These are phyloP conservation scores for Cutaneotrichosporon cavernicola DNA, from an alignment of 1,284 basidiomycete genomes.

Conservation along the genomic window DNA sequence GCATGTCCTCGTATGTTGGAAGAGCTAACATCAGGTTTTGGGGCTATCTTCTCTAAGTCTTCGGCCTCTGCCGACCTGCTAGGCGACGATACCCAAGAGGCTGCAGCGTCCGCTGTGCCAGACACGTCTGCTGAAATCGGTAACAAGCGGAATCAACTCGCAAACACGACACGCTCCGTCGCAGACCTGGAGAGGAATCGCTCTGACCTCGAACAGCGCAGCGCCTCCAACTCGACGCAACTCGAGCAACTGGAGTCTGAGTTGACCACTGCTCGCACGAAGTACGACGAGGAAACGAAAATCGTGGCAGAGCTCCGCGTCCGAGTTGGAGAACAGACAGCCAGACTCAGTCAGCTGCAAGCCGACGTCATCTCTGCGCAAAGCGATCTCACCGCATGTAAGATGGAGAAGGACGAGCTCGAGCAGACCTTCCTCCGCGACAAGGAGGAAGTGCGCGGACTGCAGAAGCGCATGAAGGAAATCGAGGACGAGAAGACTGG, in stretches of 20 bases:
- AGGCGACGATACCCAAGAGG: constrained; percentile 40
- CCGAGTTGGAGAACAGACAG: constrained; percentile 68
- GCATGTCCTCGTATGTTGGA: background rate
- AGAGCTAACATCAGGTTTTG: background rate
- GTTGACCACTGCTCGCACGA: constrained; percentile 57
- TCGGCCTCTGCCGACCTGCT: constrained; percentile 37
- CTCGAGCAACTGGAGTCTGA: constrained; percentile 53
- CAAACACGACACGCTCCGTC: constrained; percentile 65
- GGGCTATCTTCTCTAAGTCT: background rate
- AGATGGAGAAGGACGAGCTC: constrained; percentile 87
- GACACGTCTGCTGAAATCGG: constrained; percentile 66
- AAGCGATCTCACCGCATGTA: constrained; percentile 83
- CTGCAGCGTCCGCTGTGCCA: constrained; percentile 43
- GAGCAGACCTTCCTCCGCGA: constrained; percentile 84
- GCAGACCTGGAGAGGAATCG: constrained; percentile 44
- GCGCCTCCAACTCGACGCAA: constrained; percentile 64
- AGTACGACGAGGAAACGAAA: constrained; percentile 80
- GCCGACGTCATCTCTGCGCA: constrained; percentile 85
- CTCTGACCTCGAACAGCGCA: constrained; percentile 47
- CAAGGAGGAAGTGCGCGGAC: constrained; percentile 87
- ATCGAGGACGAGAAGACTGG: constrained; percentile 70
- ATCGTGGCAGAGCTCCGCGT: constrained; percentile 71
- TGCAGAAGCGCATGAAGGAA: constrained; percentile 83
- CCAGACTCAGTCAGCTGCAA: constrained; percentile 71
- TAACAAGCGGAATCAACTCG: constrained; percentile 77